A percentile compares a stretch with the other conserved stretches of the same genome.
phyloP scores from a whole-genome alignment of 495 filamentous ascomycete genomes.

The Clavariopsis aquatica region DNA sequence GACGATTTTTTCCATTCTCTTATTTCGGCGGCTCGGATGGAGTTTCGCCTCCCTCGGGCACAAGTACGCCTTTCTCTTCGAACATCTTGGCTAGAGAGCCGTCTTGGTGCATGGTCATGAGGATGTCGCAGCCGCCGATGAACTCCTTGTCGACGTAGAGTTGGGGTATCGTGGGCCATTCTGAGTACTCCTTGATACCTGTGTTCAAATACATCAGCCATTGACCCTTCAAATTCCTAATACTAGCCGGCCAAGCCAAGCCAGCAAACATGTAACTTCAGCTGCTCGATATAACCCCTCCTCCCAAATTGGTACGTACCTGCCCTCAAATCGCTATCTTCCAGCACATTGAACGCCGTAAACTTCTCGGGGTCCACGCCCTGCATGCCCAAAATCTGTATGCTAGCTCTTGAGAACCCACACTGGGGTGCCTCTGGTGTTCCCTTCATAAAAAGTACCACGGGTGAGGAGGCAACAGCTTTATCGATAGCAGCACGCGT shows the following conservation, averaged over 20 bases:
- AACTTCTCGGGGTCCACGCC: slow-evolving; percentile 97
- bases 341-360: slow-evolving; percentile 92
- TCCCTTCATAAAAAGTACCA: slow-evolving; percentile 98
- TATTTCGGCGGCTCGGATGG: slow-evolving; percentile 25
- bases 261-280: neutral
- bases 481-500: slow-evolving; percentile 81
- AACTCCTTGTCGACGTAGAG: slow-evolving; percentile 95
- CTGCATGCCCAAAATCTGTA: slow-evolving; percentile 91
- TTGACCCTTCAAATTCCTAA: neutral
- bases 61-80: slow-evolving; percentile 82
- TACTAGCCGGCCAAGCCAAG: neutral
- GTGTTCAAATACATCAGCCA: slow-evolving; percentile 23
- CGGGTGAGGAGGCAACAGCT: slow-evolving; percentile 78
- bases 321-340: slow-evolving; percentile 80
- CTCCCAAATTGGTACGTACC: slow-evolving; percentile 56
- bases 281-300: neutral
- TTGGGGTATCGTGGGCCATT: slow-evolving; percentile 98
- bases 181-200: slow-evolving; percentile 98
- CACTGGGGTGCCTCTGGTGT: slow-evolving; percentile 97
- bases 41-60: slow-evolving; percentile 31
- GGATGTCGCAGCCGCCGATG: slow-evolving; percentile 93
- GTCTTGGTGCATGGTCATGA: slow-evolving; percentile 97
- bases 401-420: slow-evolving; percentile 91
- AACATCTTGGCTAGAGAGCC: slow-evolving; percentile 89
- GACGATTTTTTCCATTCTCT: neutral